phyloP scores from a whole-genome alignment of 2,329 filamentous ascomycete species.

The Rhinocladiella similis region DNA sequence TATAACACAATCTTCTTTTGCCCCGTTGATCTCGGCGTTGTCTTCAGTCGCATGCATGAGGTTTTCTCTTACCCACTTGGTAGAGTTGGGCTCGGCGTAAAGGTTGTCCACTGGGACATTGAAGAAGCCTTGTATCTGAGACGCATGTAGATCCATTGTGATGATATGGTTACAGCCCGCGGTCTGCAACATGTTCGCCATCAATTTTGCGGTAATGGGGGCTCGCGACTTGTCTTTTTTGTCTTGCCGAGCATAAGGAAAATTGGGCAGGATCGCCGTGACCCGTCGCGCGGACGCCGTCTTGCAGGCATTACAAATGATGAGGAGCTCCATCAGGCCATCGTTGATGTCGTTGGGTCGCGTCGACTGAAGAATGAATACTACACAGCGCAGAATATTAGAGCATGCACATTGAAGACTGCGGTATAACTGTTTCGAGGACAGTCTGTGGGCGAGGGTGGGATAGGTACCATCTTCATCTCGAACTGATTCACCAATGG shows the following conservation, averaged over 20 bases:
- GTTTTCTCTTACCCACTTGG: slow-evolving; percentile 89
- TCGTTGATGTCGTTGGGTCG: slow-evolving; percentile 96
- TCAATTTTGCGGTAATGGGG: slow-evolving; percentile 93
- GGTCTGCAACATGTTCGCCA: slow-evolving; percentile 96
- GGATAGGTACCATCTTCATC: slow-evolving; percentile 77
- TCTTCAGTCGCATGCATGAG: slow-evolving; percentile 66
- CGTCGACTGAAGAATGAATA: slow-evolving; percentile 88
- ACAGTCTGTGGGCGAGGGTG: neutral
- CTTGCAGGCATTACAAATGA: slow-evolving; percentile 96
- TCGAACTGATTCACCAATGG: slow-evolving; percentile 91
- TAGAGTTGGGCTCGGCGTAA: slow-evolving; percentile 88
- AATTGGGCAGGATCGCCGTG: slow-evolving; percentile 93
- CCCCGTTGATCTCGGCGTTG: slow-evolving; percentile 24
- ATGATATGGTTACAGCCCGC: slow-evolving; percentile 92
- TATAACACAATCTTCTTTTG: slow-evolving; percentile 65
- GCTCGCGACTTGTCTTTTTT: slow-evolving; percentile 96
- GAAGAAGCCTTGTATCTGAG: slow-evolving; percentile 95
- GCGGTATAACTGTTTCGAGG: too few relatives aligned
- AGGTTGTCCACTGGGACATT: slow-evolving; percentile 79
- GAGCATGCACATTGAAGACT: neutral
- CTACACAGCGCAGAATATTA: slow-evolving; percentile 41
- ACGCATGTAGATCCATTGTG: slow-evolving; percentile 93
- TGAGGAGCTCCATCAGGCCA: slow-evolving; percentile 94
- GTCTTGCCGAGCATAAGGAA: slow-evolving; percentile 93
- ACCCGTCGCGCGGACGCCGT: slow-evolving; percentile 84